Evolutionary conservation across 1,139 yeast species (phyloP), one percentile per base, ranked within the genome.

Genomic region (Hemisphaericaspora xylanilytica): DNA sequence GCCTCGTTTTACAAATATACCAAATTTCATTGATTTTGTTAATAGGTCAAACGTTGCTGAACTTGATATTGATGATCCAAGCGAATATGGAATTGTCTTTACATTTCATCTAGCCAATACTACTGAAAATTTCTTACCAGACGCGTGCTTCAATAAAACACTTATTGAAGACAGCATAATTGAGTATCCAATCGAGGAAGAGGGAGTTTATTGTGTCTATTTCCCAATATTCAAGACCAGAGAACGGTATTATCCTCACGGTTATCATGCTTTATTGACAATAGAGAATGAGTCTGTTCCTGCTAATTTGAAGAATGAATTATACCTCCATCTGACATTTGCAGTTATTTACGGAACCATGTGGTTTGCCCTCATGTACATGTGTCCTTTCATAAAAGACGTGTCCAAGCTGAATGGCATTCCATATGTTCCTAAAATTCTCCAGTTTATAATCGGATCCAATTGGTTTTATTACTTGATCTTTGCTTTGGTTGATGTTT

Each of bases 181-280:
- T 15, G 32, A 28, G 16, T 45, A 42, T 30, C 31, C 28, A 4
- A 32, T 46, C 4, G 14, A 20, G 4, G 29, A 40, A 14, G 39
- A 41, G 17, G 51, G 51, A 5, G 35, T 39, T 12, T 48, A 45
- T 34, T 48, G 51, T 37, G 31, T 44, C 17, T 48, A 48, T 33
- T 38, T 48, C 11, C 51, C 51, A 29, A 29, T 46, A 22, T 12
- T 12, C 5, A 12, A 12, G 4, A 12, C 5, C 5, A n/a, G 15
- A 5, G 44, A 41, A 36, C 21, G 39, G 2, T 36, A 40, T 14
- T 41, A 43, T 17, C 48, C 46, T 16, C 36, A 40, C 7, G 32
- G 29, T 5, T 45, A 43, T 32, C 16, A 37, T 13, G 41, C 39
- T 11, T 35, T 29, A 22, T 25, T 48, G 11, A 32, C 24, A 13